Evolutionary conservation across 1,284 basidiomycete genomes (phyloP).

Genomic region (Cronartium quercuum): DNA sequence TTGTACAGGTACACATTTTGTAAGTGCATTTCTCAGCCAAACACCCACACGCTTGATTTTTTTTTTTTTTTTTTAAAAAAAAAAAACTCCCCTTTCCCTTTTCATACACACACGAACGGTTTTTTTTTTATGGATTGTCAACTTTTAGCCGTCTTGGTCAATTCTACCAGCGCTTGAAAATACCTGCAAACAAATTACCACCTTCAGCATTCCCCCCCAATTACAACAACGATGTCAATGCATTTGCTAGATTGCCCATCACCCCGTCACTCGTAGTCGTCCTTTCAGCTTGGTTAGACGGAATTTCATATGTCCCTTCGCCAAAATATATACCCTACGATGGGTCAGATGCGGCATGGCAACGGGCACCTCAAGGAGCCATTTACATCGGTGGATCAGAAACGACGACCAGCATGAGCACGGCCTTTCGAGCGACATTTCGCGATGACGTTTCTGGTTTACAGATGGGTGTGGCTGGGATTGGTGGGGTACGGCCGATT

Average conservation of each 20-base stretch:
- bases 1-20: too few species aligned
- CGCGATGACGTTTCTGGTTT: conserved; percentile 5
- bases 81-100: too few species aligned
- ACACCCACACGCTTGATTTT: too few species aligned
- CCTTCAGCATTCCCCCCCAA: conserved; percentile 15
- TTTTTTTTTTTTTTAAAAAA: too few species aligned
- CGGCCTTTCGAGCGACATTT: background rate
- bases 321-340: too few species aligned
- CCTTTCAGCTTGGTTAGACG: conserved; percentile 16
- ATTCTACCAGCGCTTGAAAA: background rate
- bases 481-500: conserved; percentile 21
- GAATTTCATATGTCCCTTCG: conserved; percentile 19
- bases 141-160: conserved; percentile 8
- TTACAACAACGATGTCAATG: conserved; percentile 1
- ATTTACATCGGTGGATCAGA: conserved; percentile 2
- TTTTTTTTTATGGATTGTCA: too few species aligned
- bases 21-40: too few species aligned
- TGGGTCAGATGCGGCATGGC: too few species aligned
- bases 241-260: conserved; percentile 1
- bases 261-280: conserved; percentile 1
- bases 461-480: conserved; percentile 15
- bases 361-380: background rate
- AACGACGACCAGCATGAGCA: background rate
- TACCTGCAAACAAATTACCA: conserved; percentile 14
- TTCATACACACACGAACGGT: too few species aligned